Evolutionary conservation across 805 yeast species (phyloP).

Genomic region (Metschnikowia reukaufii): DNA sequence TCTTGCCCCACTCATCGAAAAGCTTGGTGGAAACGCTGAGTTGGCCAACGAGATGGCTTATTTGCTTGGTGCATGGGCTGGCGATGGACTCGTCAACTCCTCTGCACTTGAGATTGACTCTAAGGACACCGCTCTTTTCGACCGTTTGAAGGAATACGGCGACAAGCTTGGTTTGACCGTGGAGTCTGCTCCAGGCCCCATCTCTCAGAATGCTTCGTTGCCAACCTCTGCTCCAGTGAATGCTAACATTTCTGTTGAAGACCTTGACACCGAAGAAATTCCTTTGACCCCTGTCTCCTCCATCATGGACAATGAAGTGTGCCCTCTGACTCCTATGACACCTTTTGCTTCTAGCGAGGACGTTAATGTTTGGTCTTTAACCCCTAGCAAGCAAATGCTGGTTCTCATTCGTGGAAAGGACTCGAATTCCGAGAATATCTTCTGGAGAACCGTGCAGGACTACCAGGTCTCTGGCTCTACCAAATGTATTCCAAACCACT

Average conservation of each 20-base stretch:
- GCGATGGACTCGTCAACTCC: constrained; percentile 1
- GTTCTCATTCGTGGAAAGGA: background rate
- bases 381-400: background rate
- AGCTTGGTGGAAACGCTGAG: constrained; percentile 4
- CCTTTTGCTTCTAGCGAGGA: too few species aligned
- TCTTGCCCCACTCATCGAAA: constrained; percentile 5
- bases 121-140: background rate
- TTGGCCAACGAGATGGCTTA: constrained; percentile 8
- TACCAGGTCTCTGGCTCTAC: background rate
- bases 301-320: too few species aligned
- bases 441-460: constrained; percentile 4
- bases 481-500: constrained; percentile 4
- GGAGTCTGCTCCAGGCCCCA: background rate
- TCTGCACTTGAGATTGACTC: background rate
- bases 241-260: too few species aligned
- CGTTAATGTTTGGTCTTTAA: too few species aligned
- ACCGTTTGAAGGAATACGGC: constrained; percentile 4
- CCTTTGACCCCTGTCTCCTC: too few species aligned
- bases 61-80: constrained; percentile 6
- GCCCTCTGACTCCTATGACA: too few species aligned
- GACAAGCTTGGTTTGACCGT: constrained; percentile 6
- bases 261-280: too few species aligned
- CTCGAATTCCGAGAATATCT: constrained; percentile 2
- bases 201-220: too few species aligned
- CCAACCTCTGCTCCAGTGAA: too few species aligned